Conservation (phyloP, 2,329 filamentous ascomycete species). For the Talaromyces sp. region DNA sequence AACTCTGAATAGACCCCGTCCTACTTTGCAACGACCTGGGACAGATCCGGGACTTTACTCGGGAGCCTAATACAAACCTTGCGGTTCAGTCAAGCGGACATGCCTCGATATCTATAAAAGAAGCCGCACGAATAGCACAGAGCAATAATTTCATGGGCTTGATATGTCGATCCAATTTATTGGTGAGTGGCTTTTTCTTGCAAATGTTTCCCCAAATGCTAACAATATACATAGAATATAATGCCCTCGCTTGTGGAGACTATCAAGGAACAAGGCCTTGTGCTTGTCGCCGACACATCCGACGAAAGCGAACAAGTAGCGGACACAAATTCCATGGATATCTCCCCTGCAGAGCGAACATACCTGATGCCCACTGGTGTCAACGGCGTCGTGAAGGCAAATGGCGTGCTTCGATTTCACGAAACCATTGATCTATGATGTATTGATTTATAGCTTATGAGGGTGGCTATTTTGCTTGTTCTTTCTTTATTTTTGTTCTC, state of each 20-base stretch:
- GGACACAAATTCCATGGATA: constrained; percentile 22
- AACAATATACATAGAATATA: constrained; percentile 66
- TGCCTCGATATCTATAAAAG: constrained; percentile 81
- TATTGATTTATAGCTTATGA: neutral
- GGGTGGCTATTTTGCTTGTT: neutral
- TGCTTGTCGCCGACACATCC: constrained; percentile 84
- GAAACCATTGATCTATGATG: constrained; percentile 75
- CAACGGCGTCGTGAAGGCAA: constrained; percentile 78
- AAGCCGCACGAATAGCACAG: constrained; percentile 86
- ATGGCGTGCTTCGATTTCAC: constrained; percentile 87
- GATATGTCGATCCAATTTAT: constrained; percentile 78
- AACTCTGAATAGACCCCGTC: constrained; percentile 62
- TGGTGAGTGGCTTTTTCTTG: constrained; percentile 50
- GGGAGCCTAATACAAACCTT: constrained; percentile 33
- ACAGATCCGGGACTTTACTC: constrained; percentile 37
- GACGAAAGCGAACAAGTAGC: constrained; percentile 42
- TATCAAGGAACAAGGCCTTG: constrained; percentile 89
- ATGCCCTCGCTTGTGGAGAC: constrained; percentile 88
- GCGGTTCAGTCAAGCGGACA: constrained; percentile 60
- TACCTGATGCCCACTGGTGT: constrained; percentile 69
- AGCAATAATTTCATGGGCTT: constrained; percentile 98
- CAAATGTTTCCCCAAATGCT: constrained; percentile 3
- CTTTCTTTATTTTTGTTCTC: neutral
- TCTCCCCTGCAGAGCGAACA: constrained; percentile 32
- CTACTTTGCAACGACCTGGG: constrained; percentile 93